phyloP scores from a whole-genome alignment of 257 asterid species.

The Capsicum baccatum region DNA sequence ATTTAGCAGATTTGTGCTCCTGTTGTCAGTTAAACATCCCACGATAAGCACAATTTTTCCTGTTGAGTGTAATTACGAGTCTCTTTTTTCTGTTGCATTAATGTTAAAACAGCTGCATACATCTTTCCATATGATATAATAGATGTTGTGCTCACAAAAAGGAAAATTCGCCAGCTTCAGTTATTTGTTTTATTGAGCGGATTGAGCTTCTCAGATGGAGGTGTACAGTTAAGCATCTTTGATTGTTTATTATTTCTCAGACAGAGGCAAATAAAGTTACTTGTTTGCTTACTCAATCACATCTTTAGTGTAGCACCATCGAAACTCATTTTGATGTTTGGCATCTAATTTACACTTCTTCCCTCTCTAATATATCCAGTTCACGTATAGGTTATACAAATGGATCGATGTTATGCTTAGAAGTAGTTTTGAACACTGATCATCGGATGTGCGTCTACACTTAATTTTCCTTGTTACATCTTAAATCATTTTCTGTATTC shows the following conservation, averaged over 20 bases:
- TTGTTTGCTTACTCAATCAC: background rate
- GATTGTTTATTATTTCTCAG: slow-evolving; percentile 13
- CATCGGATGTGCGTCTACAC: background rate
- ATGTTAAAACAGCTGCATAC: background rate
- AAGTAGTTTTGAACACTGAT: background rate
- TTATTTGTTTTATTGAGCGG: background rate
- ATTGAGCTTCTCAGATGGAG: slow-evolving; percentile 10
- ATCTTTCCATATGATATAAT: background rate
- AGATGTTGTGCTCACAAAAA: background rate
- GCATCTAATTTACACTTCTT: background rate
- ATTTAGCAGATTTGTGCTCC: background rate
- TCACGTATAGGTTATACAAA: background rate
- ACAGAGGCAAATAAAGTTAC: background rate
- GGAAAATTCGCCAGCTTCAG: slow-evolving; percentile 14
- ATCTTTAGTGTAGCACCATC: background rate
- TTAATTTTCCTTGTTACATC: slow-evolving; percentile 5
- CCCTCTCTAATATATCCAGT: background rate
- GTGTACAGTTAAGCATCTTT: background rate
- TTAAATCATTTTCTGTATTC: background rate
- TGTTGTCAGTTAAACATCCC: background rate
- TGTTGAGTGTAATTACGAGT: background rate
- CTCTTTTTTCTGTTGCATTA: slow-evolving; percentile 17
- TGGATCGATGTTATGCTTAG: background rate
- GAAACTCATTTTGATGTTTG: background rate
- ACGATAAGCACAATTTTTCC: slow-evolving; percentile 9